Base-by-base conservation (phyloP, 208 protist species). In the Trypanosoma grayi region DNA sequence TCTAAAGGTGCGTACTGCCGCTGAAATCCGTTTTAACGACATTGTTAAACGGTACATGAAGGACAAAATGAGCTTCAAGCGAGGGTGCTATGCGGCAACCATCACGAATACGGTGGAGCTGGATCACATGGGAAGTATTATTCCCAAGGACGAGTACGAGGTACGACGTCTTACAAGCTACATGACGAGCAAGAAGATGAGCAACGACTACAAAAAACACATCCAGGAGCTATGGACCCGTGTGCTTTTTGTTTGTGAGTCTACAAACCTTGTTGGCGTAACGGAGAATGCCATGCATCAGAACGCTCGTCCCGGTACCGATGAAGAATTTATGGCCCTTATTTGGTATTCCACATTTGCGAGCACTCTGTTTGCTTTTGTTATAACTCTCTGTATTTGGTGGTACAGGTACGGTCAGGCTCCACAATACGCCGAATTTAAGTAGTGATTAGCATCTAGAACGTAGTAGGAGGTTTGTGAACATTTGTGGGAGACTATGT, bases 101-200 rank as follows among this genome's bases (percentile, higher is more conserved):
- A 88, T 90, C 53, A 91, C 87, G 37, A 91, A 91, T 73, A 90
- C 81, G 37, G 82, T 94, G 48, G 84, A 94, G 72, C 74, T 91
- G 50, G 87, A 94, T 70, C 83, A 94, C 66, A 94, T 94, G 87
- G 84, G 84, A 59, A 92, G 82, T 72, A 94, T 94, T 65, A 89
- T 94, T 56, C 87, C 87, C 39, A 94, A 94, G 70, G 87, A 94
- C 68, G 87, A 94, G 73, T 94, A 94, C 69, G 87, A 94, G 65
- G 84, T 94, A 40, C 81, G 84, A 65, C 78, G 79, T 45, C 77
- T 91, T 43, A 94, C 87, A 30, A 90, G 83, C 78, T 94, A 94
- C 65, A 91, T 94, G 84, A 94, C 84, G 51, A 90, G 83, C 68
- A 90, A 91, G 66, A 90, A 94, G 78, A 91, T 90, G 81, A 90